Evolutionary conservation across 306 rosid genomes (phyloP).

Genomic region (Parietaria judaica): DNA sequence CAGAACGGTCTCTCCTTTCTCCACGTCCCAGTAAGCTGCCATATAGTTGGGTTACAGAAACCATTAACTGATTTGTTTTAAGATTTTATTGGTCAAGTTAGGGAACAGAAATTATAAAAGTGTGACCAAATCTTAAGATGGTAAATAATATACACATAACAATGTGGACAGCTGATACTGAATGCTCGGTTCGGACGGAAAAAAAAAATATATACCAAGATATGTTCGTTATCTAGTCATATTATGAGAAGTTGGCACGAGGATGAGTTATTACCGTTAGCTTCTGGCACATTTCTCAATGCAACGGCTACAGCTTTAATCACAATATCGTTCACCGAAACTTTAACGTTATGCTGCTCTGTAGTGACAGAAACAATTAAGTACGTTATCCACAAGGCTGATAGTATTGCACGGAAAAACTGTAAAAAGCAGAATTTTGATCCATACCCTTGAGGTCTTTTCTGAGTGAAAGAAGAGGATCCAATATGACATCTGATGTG

Average conservation of each 20-base stretch:
- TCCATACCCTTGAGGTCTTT: constrained; percentile 80
- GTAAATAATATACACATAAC: too few relatives aligned
- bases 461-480: constrained; percentile 88
- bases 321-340: constrained; percentile 93
- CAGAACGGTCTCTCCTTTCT: constrained; percentile 57
- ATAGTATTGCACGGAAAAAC: constrained; percentile 1
- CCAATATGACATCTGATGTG: constrained; percentile 67
- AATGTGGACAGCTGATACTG: too few relatives aligned
- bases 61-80: constrained; percentile 13
- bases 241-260: neutral
- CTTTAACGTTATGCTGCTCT: constrained; percentile 86
- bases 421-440: constrained; percentile 10
- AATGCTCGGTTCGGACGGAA: too few relatives aligned
- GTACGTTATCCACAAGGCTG: constrained; percentile 19
- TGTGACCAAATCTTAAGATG: neutral
- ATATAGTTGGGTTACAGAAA: constrained; percentile 18
- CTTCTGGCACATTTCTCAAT: constrained; percentile 77
- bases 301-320: constrained; percentile 94
- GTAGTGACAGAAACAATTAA: constrained; percentile 28
- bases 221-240: neutral
- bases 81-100: too few relatives aligned
- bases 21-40: constrained; percentile 80
- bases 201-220: too few relatives aligned
- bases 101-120: neutral
- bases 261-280: constrained; percentile 57